These are phyloP conservation scores for Amanita muscaria DNA, from an alignment of 768 basidiomycete species.

Conservation along the genomic window DNA sequence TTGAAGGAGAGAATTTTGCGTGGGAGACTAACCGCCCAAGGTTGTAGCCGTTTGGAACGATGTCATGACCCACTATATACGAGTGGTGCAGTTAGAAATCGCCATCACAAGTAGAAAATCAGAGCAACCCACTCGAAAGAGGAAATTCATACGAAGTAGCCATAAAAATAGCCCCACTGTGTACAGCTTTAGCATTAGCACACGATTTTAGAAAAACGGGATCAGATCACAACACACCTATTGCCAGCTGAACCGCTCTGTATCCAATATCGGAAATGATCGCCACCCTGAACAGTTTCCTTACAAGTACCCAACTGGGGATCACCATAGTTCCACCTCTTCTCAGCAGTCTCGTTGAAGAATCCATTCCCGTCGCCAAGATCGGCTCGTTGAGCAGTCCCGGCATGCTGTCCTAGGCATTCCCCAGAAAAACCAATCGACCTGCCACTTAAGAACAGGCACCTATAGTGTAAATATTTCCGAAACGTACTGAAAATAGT, in stretches of 20 bases:
- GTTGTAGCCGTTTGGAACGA: constrained; percentile 74
- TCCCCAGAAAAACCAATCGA: constrained; percentile 67
- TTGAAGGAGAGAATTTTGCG: background rate
- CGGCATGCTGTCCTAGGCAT: constrained; percentile 78
- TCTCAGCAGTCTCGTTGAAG: constrained; percentile 70
- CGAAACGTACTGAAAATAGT: constrained; percentile 75
- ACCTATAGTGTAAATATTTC: background rate
- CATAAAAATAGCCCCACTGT: constrained; percentile 62
- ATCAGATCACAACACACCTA: constrained; percentile 31
- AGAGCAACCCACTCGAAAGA: constrained; percentile 34
- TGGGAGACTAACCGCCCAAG: constrained; percentile 46
- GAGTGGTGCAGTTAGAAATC: background rate
- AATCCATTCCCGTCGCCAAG: constrained; percentile 78
- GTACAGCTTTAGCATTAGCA: constrained; percentile 15
- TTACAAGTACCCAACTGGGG: constrained; percentile 74
- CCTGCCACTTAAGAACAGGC: constrained; percentile 26
- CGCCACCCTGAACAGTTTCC: constrained; percentile 80
- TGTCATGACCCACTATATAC: constrained; percentile 51
- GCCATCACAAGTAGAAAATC: background rate
- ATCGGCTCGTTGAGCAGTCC: constrained; percentile 59
- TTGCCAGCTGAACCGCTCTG: constrained; percentile 61
- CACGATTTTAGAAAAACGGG: background rate
- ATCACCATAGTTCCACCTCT: constrained; percentile 80
- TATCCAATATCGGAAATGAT: constrained; percentile 84
- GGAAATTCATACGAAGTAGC: constrained; percentile 69